Percentiles rank a stretch among this genome's conserved stretches.
These are phyloP conservation scores for Psilocybe sp. DNA, from an alignment of 768 basidiomycete genomes.

Conservation along the genomic window DNA sequence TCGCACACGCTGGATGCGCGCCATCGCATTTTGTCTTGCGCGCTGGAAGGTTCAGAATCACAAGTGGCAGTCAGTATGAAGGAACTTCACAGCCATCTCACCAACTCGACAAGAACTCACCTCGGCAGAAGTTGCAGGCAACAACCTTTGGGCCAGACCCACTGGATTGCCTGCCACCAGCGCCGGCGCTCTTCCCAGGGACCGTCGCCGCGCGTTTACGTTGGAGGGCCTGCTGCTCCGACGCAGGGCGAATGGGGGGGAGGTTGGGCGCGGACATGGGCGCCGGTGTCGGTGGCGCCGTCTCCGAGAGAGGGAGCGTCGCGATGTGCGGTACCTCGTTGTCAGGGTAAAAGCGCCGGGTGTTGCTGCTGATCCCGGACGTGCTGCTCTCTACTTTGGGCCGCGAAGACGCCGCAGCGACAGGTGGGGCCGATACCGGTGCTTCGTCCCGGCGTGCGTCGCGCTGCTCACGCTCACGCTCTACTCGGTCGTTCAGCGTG, in stretches of 20 bases:
- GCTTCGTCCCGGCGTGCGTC: conserved; percentile 34
- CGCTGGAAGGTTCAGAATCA: conserved; percentile 41
- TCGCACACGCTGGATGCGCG: conserved; percentile 79
- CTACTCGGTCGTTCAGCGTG: conserved; percentile 30
- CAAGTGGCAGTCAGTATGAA: neutral
- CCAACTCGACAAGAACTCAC: conserved; percentile 37
- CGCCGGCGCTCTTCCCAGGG: conserved; percentile 55
- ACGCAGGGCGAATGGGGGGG: conserved; percentile 63
- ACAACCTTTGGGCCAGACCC: conserved; percentile 83
- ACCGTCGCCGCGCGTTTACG: conserved; percentile 70
- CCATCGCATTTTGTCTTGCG: conserved; percentile 91
- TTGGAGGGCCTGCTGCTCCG: conserved; percentile 65
- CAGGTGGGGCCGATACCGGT: conserved; percentile 21
- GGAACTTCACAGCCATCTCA: neutral
- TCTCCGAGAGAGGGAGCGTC: conserved; percentile 60
- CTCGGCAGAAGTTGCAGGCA: conserved; percentile 87
- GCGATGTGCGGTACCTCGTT: conserved; percentile 72
- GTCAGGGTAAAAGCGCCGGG: conserved; percentile 49
- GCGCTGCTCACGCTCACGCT: too few species aligned
- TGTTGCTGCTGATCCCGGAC: conserved; percentile 3
- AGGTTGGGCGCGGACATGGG: conserved; percentile 65
- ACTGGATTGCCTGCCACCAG: conserved; percentile 33
- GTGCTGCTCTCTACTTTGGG: conserved; percentile 22
- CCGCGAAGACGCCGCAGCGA: conserved; percentile 28
- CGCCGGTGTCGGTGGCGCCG: conserved; percentile 50